Percentiles rank a stretch among this genome's conserved stretches.
Conservation (phyloP, 768 basidiomycete species). For the Multifurca ochricompacta region DNA sequence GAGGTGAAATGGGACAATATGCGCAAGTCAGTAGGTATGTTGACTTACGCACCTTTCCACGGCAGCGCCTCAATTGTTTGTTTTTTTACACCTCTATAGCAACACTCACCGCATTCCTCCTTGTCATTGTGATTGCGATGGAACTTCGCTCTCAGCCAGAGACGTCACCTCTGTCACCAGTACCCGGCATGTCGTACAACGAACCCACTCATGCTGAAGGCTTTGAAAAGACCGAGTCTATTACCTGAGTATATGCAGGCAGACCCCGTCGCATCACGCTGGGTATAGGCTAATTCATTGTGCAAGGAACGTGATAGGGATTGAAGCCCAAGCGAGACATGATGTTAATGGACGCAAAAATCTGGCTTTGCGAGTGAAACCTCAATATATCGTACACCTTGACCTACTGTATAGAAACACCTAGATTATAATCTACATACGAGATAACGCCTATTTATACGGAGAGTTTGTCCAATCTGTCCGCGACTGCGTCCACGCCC, state of each 20-base stretch:
- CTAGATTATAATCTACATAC: constrained; percentile 14
- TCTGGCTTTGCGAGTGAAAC: not conserved
- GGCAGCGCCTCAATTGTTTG: not conserved
- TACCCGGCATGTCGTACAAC: constrained; percentile 5
- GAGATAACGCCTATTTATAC: constrained; percentile 26
- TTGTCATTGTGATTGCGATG: constrained; percentile 63
- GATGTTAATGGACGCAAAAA: constrained; percentile 1
- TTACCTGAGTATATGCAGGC: constrained; percentile 3
- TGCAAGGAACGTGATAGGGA: no score
- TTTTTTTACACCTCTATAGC: constrained; percentile 32
- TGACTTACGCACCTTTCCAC: not conserved
- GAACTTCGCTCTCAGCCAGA: constrained; percentile 47
- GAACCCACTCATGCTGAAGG: constrained; percentile 4
- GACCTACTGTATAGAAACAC: constrained; percentile 13
- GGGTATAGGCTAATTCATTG: not conserved
- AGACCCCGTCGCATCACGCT: not conserved
- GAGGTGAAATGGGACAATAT: constrained; percentile 88
- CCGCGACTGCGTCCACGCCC: constrained; percentile 35
- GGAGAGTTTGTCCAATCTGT: constrained; percentile 49
- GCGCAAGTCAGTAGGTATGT: constrained; percentile 71
- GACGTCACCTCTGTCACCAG: constrained; percentile 28
- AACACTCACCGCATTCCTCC: constrained; percentile 54
- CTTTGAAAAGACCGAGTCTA: constrained; percentile 5
- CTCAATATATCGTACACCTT: constrained; percentile 15
- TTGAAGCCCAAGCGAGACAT: not conserved